Evolutionary conservation across 2,329 filamentous ascomycete species (phyloP).

Genomic region (Lachnum nothofagi): DNA sequence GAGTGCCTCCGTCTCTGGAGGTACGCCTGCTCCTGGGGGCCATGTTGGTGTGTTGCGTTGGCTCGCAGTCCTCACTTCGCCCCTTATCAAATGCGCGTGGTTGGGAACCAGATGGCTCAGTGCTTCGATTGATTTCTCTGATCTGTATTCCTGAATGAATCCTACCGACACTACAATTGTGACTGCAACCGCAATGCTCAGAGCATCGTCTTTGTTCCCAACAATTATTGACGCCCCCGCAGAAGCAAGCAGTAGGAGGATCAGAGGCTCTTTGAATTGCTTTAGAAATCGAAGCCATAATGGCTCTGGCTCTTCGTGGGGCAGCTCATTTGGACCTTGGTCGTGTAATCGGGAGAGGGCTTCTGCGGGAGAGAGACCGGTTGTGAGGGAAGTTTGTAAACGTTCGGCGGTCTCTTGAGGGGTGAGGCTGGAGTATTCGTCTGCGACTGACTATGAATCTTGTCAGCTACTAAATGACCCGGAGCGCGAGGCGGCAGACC

Average conservation of each 20-base stretch:
- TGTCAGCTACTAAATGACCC: constrained; percentile 14
- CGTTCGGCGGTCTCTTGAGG: constrained; percentile 71
- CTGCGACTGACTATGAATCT: constrained; percentile 39
- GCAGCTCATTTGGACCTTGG: constrained; percentile 88
- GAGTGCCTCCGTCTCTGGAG: constrained; percentile 23
- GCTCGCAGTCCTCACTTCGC: constrained; percentile 22
- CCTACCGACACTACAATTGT: constrained; percentile 95
- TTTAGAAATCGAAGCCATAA: constrained; percentile 92
- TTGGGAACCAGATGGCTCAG: constrained; percentile 91
- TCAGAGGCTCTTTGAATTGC: constrained; percentile 94
- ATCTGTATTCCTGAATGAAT: constrained; percentile 95
- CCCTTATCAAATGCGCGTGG: constrained; percentile 86
- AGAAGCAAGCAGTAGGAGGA: constrained; percentile 83
- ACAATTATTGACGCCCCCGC: constrained; percentile 84
- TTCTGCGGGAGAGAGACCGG: constrained; percentile 76
- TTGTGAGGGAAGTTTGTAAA: constrained; percentile 74
- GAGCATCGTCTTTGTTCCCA: constrained; percentile 87
- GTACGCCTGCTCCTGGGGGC: constrained; percentile 38
- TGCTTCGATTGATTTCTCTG: constrained; percentile 94
- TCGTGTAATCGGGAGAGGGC: constrained; percentile 73
- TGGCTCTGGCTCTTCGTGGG: constrained; percentile 87
- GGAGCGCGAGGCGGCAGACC: constrained; percentile 17
- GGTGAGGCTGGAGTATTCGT: constrained; percentile 63
- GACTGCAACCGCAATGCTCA: constrained; percentile 93
- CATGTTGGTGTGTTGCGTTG: constrained; percentile 39